Percentiles rank a stretch among this genome's conserved stretches.
phyloP scores from a whole-genome alignment of 2,329 filamentous ascomycete species.

The Aspergillus niger region DNA sequence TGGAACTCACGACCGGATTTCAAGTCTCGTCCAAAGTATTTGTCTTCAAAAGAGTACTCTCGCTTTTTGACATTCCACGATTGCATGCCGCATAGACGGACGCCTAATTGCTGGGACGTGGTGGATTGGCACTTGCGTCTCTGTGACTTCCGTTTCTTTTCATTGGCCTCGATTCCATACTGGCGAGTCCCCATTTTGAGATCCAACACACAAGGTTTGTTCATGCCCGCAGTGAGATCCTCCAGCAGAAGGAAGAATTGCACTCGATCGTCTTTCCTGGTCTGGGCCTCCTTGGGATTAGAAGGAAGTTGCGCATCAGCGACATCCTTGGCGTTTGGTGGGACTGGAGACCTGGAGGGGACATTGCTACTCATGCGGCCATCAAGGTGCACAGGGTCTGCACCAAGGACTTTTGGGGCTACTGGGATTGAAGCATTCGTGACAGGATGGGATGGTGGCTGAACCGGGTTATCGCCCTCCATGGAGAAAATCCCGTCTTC shows the following conservation, averaged over 20 bases:
- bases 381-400: background rate
- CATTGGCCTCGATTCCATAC: conserved; percentile 86
- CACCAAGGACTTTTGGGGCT: background rate
- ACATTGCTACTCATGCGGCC: background rate
- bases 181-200: conserved; percentile 98
- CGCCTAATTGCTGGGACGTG: conserved; percentile 86
- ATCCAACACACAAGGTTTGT: conserved; percentile 92
- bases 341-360: conserved; percentile 7
- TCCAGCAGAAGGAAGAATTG: conserved; percentile 93
- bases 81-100: conserved; percentile 92
- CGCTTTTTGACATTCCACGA: conserved; percentile 87
- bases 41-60: conserved; percentile 93
- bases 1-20: conserved; percentile 89
- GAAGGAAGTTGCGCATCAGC: conserved; percentile 52
- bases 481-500: conserved; percentile 71
- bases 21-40: conserved; percentile 89
- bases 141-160: conserved; percentile 92
- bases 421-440: conserved; percentile 7
- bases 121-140: conserved; percentile 89
- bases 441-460: conserved; percentile 16
- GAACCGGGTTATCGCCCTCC: conserved; percentile 55
- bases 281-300: conserved; percentile 75
- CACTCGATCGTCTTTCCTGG: conserved; percentile 60
- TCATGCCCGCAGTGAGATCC: conserved; percentile 95
- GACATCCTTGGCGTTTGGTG: conserved; percentile 19